phyloP scores from a whole-genome alignment of 331 rosid genomes.

The Prunus yedoensis region DNA sequence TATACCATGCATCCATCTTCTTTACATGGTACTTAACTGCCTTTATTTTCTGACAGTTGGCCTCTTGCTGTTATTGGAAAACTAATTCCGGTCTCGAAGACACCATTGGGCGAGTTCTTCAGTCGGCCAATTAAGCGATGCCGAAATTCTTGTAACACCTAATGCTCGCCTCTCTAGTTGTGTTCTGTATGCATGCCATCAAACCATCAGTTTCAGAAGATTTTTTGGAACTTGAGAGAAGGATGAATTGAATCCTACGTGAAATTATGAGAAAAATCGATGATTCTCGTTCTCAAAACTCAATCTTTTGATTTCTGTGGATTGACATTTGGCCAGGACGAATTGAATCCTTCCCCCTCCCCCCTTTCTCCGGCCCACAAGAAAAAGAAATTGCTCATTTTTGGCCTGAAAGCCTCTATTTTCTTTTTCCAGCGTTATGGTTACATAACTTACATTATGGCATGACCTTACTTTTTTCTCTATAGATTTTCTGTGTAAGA shows the following conservation, averaged over 20 bases:
- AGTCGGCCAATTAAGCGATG: slow-evolving; percentile 29
- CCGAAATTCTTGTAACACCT: slow-evolving; percentile 24
- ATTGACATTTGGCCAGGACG: neutral
- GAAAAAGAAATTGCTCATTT: neutral
- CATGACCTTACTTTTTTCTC: neutral
- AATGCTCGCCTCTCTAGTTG: neutral
- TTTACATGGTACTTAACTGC: neutral
- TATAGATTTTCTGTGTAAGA: neutral
- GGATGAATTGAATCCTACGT: neutral
- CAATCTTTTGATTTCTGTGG: neutral
- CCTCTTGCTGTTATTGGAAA: slow-evolving; percentile 82
- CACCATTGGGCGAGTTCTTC: slow-evolving; percentile 50
- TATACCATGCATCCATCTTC: neutral
- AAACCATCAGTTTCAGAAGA: neutral
- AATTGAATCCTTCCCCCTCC: neutral
- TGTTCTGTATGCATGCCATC: neutral
- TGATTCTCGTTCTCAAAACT: neutral
- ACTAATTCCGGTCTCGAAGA: slow-evolving; percentile 73
- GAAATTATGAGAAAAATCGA: neutral
- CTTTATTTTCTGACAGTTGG: slow-evolving; percentile 57
- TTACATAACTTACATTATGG: neutral
- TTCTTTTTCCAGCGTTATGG: neutral
- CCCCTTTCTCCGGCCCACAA: neutral
- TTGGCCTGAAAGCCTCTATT: neutral
- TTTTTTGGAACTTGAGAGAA: neutral